Conservation (phyloP, 768 basidiomycete species). For the Cyathus striatus region DNA sequence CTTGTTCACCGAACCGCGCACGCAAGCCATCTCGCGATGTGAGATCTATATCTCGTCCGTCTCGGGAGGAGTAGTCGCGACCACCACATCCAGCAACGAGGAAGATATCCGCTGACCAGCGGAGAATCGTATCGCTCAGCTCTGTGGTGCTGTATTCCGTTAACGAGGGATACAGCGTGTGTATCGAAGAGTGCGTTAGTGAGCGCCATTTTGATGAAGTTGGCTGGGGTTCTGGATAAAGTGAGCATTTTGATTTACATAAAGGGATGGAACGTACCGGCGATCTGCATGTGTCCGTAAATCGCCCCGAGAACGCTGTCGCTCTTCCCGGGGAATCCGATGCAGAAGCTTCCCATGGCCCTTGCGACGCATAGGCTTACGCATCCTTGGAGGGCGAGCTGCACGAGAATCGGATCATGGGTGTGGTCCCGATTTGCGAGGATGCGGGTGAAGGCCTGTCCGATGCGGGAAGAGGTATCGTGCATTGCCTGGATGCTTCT, state of each 20-base stretch:
- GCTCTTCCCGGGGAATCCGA: constrained; percentile 67
- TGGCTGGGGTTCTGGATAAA: constrained; percentile 60
- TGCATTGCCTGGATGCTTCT: constrained; percentile 48
- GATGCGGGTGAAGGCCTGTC: constrained; percentile 54
- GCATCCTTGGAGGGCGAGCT: constrained; percentile 71
- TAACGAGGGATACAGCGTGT: constrained; percentile 60
- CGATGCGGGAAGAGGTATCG: constrained; percentile 60
- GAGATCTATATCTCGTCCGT: constrained; percentile 2
- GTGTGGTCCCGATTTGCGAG: constrained; percentile 62
- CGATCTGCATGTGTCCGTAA: constrained; percentile 50
- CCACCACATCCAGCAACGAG: constrained; percentile 55
- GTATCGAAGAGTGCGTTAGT: constrained; percentile 65
- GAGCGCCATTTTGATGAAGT: constrained; percentile 76
- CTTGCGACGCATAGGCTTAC: constrained; percentile 62
- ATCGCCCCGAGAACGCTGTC: constrained; percentile 62
- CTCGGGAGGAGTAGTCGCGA: constrained; percentile 24
- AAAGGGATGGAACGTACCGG: constrained; percentile 31
- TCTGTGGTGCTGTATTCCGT: constrained; percentile 65
- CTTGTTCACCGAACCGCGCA: constrained; percentile 33
- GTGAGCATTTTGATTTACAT: constrained; percentile 2
- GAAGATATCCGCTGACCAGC: constrained; percentile 68
- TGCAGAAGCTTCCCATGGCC: constrained; percentile 65
- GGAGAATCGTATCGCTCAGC: constrained; percentile 67
- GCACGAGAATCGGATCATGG: constrained; percentile 72
- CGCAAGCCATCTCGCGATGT: constrained; percentile 23